Conservation (phyloP, 2,329 filamentous ascomycete genomes). For the Bipolaris victoriae region DNA sequence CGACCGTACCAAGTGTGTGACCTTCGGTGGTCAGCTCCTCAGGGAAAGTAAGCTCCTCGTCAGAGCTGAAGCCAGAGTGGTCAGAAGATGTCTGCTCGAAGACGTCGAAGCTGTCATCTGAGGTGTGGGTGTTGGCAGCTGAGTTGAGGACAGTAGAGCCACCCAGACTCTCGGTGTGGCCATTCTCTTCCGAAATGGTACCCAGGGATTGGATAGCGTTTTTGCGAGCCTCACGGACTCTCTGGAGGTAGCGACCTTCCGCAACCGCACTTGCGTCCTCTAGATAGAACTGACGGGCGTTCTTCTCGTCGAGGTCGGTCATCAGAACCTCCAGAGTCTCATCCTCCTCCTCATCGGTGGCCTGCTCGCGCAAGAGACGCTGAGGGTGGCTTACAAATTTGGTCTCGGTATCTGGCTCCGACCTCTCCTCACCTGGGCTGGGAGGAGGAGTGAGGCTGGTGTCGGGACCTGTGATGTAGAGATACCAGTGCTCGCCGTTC, state of each 20-base stretch:
- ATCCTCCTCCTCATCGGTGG: slow-evolving; percentile 64
- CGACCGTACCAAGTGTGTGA: slow-evolving; percentile 88
- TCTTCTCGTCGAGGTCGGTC: slow-evolving; percentile 71
- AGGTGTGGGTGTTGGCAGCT: slow-evolving; percentile 50
- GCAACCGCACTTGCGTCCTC: slow-evolving; percentile 89
- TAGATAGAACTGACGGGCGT: slow-evolving; percentile 72
- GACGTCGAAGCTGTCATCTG: slow-evolving; percentile 73
- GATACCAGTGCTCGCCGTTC: slow-evolving; percentile 99
- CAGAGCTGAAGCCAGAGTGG: slow-evolving; percentile 62
- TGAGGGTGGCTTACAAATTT: slow-evolving; percentile 65
- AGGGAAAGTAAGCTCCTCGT: slow-evolving; percentile 65
- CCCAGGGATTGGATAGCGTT: slow-evolving; percentile 65
- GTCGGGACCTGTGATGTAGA: slow-evolving; percentile 92
- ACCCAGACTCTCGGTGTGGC: slow-evolving; percentile 45
- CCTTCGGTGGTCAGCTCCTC: slow-evolving; percentile 89
- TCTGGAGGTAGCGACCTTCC: slow-evolving; percentile 75
- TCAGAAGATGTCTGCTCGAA: slow-evolving; percentile 77
- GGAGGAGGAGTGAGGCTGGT: slow-evolving; percentile 79
- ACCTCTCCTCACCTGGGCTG: slow-evolving; percentile 64
- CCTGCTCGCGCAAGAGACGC: slow-evolving; percentile 55
- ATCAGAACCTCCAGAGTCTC: slow-evolving; percentile 76
- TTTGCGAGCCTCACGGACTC: slow-evolving; percentile 68
- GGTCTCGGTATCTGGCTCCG: slow-evolving; percentile 61
- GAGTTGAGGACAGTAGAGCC: slow-evolving; percentile 47
- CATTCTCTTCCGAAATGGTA: slow-evolving; percentile 61